Percentiles rank a stretch among this genome's conserved stretches.
These are phyloP conservation scores for Nemania serpens DNA, from an alignment of 2,329 filamentous ascomycete species.

Conservation along the genomic window DNA sequence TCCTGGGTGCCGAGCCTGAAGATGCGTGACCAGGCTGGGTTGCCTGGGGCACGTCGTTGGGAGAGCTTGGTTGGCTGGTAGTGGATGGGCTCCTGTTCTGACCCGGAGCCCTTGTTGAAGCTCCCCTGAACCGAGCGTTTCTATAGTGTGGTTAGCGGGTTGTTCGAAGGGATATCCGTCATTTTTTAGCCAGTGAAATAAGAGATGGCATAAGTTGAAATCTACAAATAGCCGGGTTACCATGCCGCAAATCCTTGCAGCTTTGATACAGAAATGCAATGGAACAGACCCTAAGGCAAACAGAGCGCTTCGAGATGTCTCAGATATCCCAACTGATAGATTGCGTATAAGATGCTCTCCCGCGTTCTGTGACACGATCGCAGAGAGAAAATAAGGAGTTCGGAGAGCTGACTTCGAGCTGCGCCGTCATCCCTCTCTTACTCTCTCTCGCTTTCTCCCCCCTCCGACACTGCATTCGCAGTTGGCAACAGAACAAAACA, in stretches of 20 bases:
- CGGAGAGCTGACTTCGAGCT: neutral
- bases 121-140: conserved; percentile 63
- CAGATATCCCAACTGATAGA: neutral
- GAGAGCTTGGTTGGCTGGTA: conserved; percentile 54
- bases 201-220: neutral
- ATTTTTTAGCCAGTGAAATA: neutral
- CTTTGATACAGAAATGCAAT: neutral
- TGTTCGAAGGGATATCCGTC: conserved; percentile 20
- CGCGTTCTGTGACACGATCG: neutral
- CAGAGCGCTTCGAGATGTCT: neutral
- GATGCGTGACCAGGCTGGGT: conserved; percentile 58
- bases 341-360: conserved; percentile 5
- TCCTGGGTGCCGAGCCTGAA: conserved; percentile 58
- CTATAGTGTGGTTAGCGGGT: conserved; percentile 45
- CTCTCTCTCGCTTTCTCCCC: too few relatives aligned
- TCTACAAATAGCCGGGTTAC: neutral
- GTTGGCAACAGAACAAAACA: conserved; percentile 6
- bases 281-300: neutral
- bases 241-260: neutral
- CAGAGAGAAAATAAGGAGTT: neutral
- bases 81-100: conserved; percentile 59
- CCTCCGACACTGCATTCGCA: neutral
- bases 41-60: conserved; percentile 50
- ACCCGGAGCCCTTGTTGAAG: conserved; percentile 55
- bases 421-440: too few relatives aligned